These are phyloP conservation scores for Boletus barrowsii DNA, from an alignment of 768 basidiomycete species.

Conservation along the genomic window DNA sequence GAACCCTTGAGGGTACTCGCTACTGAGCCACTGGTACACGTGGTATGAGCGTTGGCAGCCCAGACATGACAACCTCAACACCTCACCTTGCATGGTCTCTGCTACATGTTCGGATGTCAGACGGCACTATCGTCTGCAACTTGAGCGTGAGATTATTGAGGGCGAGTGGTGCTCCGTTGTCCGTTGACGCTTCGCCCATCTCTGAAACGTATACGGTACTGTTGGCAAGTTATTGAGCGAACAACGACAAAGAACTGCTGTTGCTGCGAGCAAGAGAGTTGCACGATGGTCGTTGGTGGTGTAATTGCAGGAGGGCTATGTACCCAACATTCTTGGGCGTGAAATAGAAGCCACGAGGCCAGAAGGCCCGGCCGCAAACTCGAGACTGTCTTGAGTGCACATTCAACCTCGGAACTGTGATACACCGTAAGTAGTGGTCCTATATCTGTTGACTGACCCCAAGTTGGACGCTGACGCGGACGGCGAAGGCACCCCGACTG, in stretches of 20 bases:
- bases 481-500: no score
- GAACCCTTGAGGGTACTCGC: slow-evolving; percentile 19
- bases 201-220: neutral
- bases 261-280: neutral
- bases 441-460: no score
- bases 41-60: neutral
- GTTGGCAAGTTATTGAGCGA: neutral
- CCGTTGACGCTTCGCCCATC: slow-evolving; percentile 1
- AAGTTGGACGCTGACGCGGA: no score
- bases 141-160: neutral
- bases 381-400: neutral
- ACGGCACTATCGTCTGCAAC: slow-evolving; percentile 17
- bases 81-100: slow-evolving; percentile 11
- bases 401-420: no score
- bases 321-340: neutral
- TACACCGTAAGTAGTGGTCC: no score
- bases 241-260: neutral
- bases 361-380: neutral
- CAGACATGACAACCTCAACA: neutral
- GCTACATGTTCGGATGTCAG: slow-evolving; percentile 3
- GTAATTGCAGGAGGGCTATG: neutral
- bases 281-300: neutral
- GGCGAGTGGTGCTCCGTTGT: neutral
- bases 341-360: slow-evolving; percentile 8
- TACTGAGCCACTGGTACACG: neutral